These are phyloP conservation scores for Carex parvula DNA, from an alignment of 176 grass and related monocot genomes.

Conservation along the genomic window DNA sequence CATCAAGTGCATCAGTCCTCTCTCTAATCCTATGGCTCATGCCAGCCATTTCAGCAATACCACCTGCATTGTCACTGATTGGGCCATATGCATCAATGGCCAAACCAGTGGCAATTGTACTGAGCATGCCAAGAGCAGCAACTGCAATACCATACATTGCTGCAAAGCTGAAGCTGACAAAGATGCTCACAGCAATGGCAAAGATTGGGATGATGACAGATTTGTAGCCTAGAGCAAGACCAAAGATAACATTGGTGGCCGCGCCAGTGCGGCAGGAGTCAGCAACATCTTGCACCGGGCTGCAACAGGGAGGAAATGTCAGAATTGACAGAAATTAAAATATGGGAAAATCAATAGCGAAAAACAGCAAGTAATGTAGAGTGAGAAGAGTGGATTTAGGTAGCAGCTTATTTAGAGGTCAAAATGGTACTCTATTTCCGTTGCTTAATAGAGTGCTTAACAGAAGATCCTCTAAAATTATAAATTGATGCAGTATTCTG, in stretches of 20 bases:
- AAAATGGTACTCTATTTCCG: neutral
- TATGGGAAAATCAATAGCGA: neutral
- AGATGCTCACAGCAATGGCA: conserved; percentile 82
- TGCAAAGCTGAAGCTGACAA: conserved; percentile 80
- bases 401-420: neutral
- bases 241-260: conserved; percentile 89
- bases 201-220: conserved; percentile 90
- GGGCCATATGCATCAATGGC: conserved; percentile 94
- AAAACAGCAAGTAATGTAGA: neutral
- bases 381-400: neutral
- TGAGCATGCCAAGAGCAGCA: conserved; percentile 91
- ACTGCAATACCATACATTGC: conserved; percentile 95
- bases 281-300: conserved; percentile 90
- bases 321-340: neutral
- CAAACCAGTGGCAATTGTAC: conserved; percentile 89
- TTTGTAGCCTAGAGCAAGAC: conserved; percentile 93
- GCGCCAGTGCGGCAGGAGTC: conserved; percentile 87
- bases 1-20: conserved; percentile 87
- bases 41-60: conserved; percentile 96
- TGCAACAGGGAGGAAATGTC: conserved; percentile 26
- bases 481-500: neutral
- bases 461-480: neutral
- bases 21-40: conserved; percentile 95
- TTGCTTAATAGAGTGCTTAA: neutral
- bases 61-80: conserved; percentile 93